Evolutionary conservation across 2,329 filamentous ascomycete species (phyloP).

Genomic region (Botrytis elliptica): DNA sequence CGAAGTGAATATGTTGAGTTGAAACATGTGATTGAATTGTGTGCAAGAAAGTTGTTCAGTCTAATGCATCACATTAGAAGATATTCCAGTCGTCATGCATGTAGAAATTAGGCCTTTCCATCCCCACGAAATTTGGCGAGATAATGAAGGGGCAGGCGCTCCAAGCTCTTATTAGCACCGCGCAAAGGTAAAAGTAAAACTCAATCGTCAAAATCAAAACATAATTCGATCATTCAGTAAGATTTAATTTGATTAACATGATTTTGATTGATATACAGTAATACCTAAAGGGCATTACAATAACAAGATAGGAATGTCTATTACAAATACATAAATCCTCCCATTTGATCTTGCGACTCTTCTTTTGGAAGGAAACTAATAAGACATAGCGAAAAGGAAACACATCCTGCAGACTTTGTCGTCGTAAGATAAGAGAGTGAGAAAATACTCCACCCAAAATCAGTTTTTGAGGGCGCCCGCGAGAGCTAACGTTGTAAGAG

Average conservation of each 20-base stretch:
- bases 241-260: neutral
- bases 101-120: neutral
- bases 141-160: neutral
- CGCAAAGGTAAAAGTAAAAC: neutral
- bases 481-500: conserved; percentile 17
- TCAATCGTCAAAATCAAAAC: neutral
- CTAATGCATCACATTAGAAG: neutral
- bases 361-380: conserved; percentile 1
- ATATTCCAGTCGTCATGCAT: neutral
- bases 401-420: neutral
- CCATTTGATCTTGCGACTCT: too few species aligned
- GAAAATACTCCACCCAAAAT: neutral
- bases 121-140: conserved; percentile 1
- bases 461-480: conserved; percentile 1
- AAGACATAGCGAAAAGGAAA: neutral
- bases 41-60: neutral
- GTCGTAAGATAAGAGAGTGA: neutral
- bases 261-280: neutral
- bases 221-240: neutral
- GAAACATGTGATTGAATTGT: neutral
- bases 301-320: neutral
- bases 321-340: neutral
- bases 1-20: too few species aligned
- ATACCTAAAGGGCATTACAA: neutral
- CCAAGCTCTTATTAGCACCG: neutral